Evolutionary conservation across 1,139 yeast genomes (phyloP).

Genomic region (Geotrichum klebahnii): DNA sequence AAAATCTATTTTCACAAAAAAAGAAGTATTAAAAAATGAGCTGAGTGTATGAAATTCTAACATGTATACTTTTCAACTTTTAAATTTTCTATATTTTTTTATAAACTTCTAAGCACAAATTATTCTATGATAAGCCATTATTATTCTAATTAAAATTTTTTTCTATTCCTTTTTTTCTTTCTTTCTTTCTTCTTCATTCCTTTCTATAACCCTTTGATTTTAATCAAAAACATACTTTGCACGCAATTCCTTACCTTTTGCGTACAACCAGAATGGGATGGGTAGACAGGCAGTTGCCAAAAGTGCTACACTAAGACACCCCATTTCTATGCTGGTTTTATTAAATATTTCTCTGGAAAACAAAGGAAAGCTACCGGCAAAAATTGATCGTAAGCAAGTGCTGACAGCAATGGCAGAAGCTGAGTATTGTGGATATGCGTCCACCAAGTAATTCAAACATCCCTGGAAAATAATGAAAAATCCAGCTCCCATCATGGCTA

Average conservation of each 20-base stretch:
- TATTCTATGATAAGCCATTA: no score
- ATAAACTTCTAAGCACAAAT: no score
- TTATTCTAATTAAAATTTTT: no score
- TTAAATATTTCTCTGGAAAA: slow-evolving; percentile 59
- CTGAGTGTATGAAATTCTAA: no score
- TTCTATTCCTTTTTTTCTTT: neutral
- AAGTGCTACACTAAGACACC: slow-evolving; percentile 54
- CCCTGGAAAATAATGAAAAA: slow-evolving; percentile 57
- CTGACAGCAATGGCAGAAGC: slow-evolving; percentile 84
- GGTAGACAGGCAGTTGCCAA: slow-evolving; percentile 55
- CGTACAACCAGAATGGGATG: slow-evolving; percentile 58
- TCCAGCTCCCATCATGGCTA: slow-evolving; percentile 60
- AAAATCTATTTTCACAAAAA: no score
- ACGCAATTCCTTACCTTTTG: slow-evolving; percentile 54
- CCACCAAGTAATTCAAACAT: slow-evolving; percentile 57
- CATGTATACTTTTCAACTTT: no score
- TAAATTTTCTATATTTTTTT: no score
- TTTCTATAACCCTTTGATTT: no score
- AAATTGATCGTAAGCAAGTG: slow-evolving; percentile 60
- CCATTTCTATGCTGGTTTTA: slow-evolving; percentile 60
- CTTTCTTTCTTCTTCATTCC: neutral
- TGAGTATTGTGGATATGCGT: slow-evolving; percentile 57
- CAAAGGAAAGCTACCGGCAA: slow-evolving; percentile 75
- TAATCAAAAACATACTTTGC: slow-evolving; percentile 6
- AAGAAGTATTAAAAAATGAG: no score